Evolutionary conservation across 129 eudicot genomes (phyloP), one percentile per base, ranked within the genome.

Genomic region (Artemisia argyi): DNA sequence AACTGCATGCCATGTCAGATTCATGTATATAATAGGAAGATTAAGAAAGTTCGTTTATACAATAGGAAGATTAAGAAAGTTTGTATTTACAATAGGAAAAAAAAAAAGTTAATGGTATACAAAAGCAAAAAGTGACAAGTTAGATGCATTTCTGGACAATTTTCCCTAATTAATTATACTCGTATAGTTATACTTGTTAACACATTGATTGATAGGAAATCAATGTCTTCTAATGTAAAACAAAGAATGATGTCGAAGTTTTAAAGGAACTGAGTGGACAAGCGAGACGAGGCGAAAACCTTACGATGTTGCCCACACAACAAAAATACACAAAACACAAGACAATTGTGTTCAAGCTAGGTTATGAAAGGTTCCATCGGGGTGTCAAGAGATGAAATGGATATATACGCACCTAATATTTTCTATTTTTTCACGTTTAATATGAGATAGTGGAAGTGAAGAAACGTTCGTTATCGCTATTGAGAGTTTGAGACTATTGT

Each of bases 361-460:
- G 61, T 46, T 69, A 66, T 16, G 42, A 16, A 57, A 57, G 20
- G 60, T 46, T 11, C 26, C 49, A 67, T 68, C 22, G 7, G 49
- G 61, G 59, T 58, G 11, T 44, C 13, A 75, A 24, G 17, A 26
- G 58, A 54, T 56, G 73, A 75, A 65, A 22, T 12, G 30, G 56
- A 74, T 64, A 8, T 64, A 74, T 10, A 3, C 28, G 17, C 20
- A 65, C 22, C 13, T 54, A 65, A 65, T 14, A 42, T 39, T 17
- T 17, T 32, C 3, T 32, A 28, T 19, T 20, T 15, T 67, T 53
- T 53, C 55, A 26, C n/a, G 32, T 28, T 4, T 3, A 28, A 28
- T 28, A 42, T 1, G 15, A 7, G 58, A 54, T 65, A 14, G 47
- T 65, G 1, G 9, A 22, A 53, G 64, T 65, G 44, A 68, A n/a